phyloP scores from a whole-genome alignment of 78 protist species.

The Dictyostelium intermedium region DNA sequence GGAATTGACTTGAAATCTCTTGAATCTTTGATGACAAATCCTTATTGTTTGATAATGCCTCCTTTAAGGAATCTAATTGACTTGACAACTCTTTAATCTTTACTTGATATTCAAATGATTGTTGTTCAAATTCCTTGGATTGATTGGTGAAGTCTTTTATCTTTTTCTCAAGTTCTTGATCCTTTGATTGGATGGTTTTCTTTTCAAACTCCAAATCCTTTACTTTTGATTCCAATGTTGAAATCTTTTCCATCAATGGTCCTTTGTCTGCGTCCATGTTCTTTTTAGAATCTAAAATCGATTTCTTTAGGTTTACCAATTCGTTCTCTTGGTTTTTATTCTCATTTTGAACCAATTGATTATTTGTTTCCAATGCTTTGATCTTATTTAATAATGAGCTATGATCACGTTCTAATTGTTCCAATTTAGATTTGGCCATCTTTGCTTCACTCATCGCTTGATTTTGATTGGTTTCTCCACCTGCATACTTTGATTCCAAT shows the following conservation, averaged over 20 bases:
- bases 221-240: neutral
- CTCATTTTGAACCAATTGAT: slow-evolving; percentile 30
- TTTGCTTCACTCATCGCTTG: neutral
- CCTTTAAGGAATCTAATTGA: slow-evolving; percentile 35
- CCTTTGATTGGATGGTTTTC: neutral
- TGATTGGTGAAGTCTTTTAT: neutral
- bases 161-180: neutral
- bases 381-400: neutral
- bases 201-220: slow-evolving; percentile 22
- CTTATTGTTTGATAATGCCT: neutral
- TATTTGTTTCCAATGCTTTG: slow-evolving; percentile 19
- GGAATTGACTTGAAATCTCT: slow-evolving; percentile 37
- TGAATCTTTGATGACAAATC: neutral
- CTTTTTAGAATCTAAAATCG: slow-evolving; percentile 9
- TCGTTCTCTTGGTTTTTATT: slow-evolving; percentile 20
- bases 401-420: neutral
- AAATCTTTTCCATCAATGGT: slow-evolving; percentile 42
- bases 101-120: neutral
- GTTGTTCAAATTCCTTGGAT: slow-evolving; percentile 22
- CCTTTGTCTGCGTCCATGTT: slow-evolving; percentile 19
- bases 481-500: neutral
- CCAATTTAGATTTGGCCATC: neutral
- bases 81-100: slow-evolving; percentile 23
- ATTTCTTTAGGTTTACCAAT: neutral
- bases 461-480: neutral